phyloP scores from a whole-genome alignment of 2,329 filamentous ascomycete species.

The Sporothrix inflata region DNA sequence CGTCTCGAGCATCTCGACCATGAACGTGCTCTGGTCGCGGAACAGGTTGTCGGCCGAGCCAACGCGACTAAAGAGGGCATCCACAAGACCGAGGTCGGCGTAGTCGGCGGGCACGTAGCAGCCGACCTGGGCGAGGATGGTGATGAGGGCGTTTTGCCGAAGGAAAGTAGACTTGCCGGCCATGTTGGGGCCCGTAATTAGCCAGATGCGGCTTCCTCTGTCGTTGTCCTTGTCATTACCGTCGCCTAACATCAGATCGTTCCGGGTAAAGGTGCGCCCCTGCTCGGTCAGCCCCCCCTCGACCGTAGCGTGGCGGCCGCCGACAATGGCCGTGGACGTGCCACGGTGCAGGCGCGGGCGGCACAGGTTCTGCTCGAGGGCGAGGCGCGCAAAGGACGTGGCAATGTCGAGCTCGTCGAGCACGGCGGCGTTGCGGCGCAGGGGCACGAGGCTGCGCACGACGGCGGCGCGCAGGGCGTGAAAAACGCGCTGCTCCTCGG shows the following conservation, averaged over 20 bases:
- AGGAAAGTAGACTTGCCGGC: slow-evolving; percentile 95
- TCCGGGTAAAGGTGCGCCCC: slow-evolving; percentile 64
- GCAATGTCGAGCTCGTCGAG: slow-evolving; percentile 92
- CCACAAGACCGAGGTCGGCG: slow-evolving; percentile 87
- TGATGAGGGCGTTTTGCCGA: slow-evolving; percentile 92
- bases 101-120: slow-evolving; percentile 89
- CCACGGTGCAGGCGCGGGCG: slow-evolving; percentile 72
- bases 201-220: slow-evolving; percentile 66
- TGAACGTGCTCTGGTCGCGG: slow-evolving; percentile 93
- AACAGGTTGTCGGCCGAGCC: slow-evolving; percentile 96
- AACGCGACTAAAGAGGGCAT: slow-evolving; percentile 91
- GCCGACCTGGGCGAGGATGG: slow-evolving; percentile 88
- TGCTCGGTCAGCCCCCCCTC: slow-evolving; percentile 78
- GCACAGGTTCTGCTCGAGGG: slow-evolving; percentile 71
- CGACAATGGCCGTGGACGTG: slow-evolving; percentile 74
- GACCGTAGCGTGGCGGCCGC: slow-evolving; percentile 89
- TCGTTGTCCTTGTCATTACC: slow-evolving; percentile 52
- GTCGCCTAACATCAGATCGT: slow-evolving; percentile 63
- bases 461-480: slow-evolving; percentile 73
- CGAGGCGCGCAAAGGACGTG: slow-evolving; percentile 80
- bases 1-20: slow-evolving; percentile 99
- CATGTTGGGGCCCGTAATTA: slow-evolving; percentile 92
- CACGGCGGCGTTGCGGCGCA: slow-evolving; percentile 86
- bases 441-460: slow-evolving; percentile 77
- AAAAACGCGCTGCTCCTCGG: slow-evolving; percentile 84